phyloP scores from a whole-genome alignment of 129 eudicot genomes.

The sunflower (Helianthus annuus) region HanXRQr2.0-SUNRISE NC_035433.2:61008017-61008516 shows the following conservation, averaged over 20 bases:
- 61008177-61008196: neutral
- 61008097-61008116: neutral
- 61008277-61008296: slow-evolving; percentile 67
- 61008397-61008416: no score
- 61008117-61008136: slow-evolving; percentile 21
- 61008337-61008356: slow-evolving; percentile 16
- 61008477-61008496: no score
- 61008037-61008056: no score
- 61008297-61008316: slow-evolving; percentile 57
- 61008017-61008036: no score
- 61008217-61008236: slow-evolving; percentile 43
- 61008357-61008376: slow-evolving; percentile 20
- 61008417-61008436: no score
- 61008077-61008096: no score
- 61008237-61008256: slow-evolving; percentile 40
- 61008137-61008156: neutral
- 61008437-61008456: no score
- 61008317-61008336: slow-evolving; percentile 6
- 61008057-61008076: no score
- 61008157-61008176: neutral
- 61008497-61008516: no score
- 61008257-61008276: slow-evolving; percentile 46
- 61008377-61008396: slow-evolving; percentile 35
- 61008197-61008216: slow-evolving; percentile 37
- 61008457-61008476: no score